Evolutionary conservation across 73 alveolate genomes (phyloP).

Genomic region (Tetrahymena malaccensis): DNA sequence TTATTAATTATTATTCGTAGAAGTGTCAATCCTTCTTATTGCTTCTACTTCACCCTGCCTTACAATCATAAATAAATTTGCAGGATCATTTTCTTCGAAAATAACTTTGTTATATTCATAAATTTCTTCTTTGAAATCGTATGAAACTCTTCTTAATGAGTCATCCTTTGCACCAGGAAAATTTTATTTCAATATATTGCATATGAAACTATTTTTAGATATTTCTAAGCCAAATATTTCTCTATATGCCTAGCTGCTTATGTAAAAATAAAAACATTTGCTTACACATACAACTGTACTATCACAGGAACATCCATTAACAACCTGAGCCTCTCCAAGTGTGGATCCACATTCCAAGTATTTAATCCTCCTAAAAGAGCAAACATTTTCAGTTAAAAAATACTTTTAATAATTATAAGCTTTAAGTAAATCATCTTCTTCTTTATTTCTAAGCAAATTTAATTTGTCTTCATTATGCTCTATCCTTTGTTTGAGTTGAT

Average conservation of each 20-base stretch:
- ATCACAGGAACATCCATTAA: neutral
- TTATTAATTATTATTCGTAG: neutral
- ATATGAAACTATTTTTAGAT: neutral
- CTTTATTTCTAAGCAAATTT: neutral
- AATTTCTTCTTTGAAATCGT: neutral
- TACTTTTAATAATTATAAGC: neutral
- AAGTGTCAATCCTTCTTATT: neutral
- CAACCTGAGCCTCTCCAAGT: neutral
- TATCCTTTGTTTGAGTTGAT: neutral
- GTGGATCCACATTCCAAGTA: neutral
- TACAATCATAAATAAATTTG: neutral
- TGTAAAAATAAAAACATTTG: neutral
- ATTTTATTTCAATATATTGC: neutral
- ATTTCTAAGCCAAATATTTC: neutral
- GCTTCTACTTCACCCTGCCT: neutral
- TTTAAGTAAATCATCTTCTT: neutral
- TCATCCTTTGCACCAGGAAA: neutral
- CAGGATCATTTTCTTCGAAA: neutral
- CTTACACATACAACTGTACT: neutral
- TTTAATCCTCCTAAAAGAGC: neutral
- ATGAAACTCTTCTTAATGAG: neutral
- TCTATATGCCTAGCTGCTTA: neutral
- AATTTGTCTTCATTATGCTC: neutral
- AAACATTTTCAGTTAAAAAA: neutral
- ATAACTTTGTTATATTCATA: neutral